phyloP scores from a whole-genome alignment of 768 basidiomycete genomes.

The Pleurotus cornucopiae region DNA sequence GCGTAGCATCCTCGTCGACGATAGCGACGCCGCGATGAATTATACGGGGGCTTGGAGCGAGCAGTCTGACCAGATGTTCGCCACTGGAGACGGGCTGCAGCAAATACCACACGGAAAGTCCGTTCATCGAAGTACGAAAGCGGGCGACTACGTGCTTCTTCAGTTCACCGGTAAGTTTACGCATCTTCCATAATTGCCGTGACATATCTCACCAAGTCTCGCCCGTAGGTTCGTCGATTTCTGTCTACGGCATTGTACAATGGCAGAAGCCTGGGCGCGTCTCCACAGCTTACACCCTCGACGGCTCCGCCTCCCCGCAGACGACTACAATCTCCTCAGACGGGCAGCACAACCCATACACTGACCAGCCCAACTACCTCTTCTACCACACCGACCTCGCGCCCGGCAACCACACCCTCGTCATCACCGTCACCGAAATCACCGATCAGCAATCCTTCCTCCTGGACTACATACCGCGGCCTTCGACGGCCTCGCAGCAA shows the following conservation, averaged over 20 bases:
- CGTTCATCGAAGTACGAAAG: slow-evolving; percentile 30
- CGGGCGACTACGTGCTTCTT: slow-evolving; percentile 30
- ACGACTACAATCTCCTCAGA: slow-evolving; percentile 8
- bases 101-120: slow-evolving; percentile 21
- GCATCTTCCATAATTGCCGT: not conserved
- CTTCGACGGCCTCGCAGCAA: slow-evolving; percentile 17
- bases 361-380: slow-evolving; percentile 25
- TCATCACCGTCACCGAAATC: slow-evolving; percentile 33
- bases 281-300: slow-evolving; percentile 31
- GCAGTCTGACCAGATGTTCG: slow-evolving; percentile 20
- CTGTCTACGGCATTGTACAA: slow-evolving; percentile 30
- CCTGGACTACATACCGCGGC: slow-evolving; percentile 38
- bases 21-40: slow-evolving; percentile 22
- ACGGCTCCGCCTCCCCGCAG: slow-evolving; percentile 22
- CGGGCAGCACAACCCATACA: slow-evolving; percentile 22
- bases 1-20: slow-evolving; percentile 33
- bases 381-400: slow-evolving; percentile 30
- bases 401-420: slow-evolving; percentile 31
- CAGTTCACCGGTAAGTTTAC: slow-evolving; percentile 29
- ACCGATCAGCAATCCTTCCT: slow-evolving; percentile 25
- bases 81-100: slow-evolving; percentile 15
- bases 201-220: too few relatives aligned
- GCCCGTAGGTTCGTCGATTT: slow-evolving; percentile 29
- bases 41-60: slow-evolving; percentile 31
- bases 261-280: slow-evolving; percentile 24